Percentiles rank a stretch among this genome's conserved stretches.
phyloP scores from a whole-genome alignment of 139 green algal genomes.

The Trebouxia sp. region DNA sequence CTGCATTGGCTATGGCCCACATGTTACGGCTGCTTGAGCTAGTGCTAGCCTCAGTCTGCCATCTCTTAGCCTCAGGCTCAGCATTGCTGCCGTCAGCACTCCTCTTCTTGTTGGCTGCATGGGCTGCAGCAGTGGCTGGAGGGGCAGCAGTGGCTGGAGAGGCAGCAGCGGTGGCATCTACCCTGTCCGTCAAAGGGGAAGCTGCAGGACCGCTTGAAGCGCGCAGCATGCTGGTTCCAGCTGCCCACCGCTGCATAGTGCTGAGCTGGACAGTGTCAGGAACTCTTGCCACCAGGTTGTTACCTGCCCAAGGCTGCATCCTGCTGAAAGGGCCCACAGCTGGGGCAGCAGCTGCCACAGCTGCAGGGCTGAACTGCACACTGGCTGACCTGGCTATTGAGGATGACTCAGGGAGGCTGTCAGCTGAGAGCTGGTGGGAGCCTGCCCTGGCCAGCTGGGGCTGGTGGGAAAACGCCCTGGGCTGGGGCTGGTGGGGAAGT shows the following conservation, averaged over 20 bases:
- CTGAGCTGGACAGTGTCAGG: neutral
- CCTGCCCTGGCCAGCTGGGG: neutral
- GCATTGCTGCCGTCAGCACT: neutral
- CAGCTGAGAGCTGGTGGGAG: neutral
- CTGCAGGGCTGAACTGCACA: neutral
- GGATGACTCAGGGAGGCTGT: neutral
- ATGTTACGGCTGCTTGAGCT: neutral
- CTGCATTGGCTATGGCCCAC: neutral
- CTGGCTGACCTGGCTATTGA: neutral
- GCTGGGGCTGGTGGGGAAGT: neutral
- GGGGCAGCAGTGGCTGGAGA: too few relatives aligned
- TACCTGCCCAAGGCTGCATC: conserved; percentile 1
- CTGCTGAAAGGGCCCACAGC: neutral
- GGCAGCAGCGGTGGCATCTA: too few relatives aligned
- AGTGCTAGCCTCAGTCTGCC: neutral
- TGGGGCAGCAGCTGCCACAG: neutral
- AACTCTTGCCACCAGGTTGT: neutral
- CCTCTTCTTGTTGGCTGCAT: neutral
- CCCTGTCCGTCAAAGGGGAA: too few relatives aligned
- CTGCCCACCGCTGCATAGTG: neutral
- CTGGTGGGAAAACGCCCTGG: neutral
- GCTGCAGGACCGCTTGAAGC: too few relatives aligned
- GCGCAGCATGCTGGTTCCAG: too few relatives aligned
- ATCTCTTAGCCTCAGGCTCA: neutral
- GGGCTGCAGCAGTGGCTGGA: too few relatives aligned